phyloP scores from a whole-genome alignment of 2,329 filamentous ascomycete species.

The Penicillium occitanis region DNA sequence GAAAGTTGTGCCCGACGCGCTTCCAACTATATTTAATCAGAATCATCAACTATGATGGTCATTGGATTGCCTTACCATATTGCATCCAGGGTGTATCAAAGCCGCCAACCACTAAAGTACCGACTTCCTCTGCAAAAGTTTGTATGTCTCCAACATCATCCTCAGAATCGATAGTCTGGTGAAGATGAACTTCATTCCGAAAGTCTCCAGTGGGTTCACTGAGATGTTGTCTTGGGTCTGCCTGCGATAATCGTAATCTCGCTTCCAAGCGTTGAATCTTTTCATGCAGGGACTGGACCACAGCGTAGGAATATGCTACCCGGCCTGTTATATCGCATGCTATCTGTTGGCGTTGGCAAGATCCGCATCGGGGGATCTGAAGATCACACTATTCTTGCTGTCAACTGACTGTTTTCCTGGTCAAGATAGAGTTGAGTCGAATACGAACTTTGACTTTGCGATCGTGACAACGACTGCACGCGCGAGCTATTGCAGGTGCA shows the following conservation, averaged over 20 bases:
- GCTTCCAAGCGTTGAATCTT: conserved; percentile 8
- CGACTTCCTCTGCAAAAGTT: conserved; percentile 4
- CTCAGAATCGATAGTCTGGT: not conserved
- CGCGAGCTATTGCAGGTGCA: conserved; percentile 1
- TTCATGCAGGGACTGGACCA: conserved; percentile 2
- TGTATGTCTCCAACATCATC: not conserved
- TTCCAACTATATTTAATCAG: not conserved
- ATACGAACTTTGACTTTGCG: conserved; percentile 8
- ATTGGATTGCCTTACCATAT: not conserved
- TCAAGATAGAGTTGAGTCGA: not conserved
- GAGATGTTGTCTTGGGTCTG: conserved; percentile 8
- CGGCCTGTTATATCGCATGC: not conserved
- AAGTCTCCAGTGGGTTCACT: conserved; percentile 1
- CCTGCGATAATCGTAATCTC: not conserved
- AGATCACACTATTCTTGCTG: not conserved
- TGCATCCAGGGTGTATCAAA: conserved; percentile 3
- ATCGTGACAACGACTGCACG: conserved; percentile 7
- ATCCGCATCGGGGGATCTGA: not conserved
- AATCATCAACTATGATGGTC: not conserved
- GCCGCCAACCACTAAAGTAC: not conserved
- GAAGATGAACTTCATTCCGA: not conserved
- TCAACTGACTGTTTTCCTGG: not conserved
- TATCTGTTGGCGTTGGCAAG: not conserved
- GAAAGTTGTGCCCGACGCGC: conserved; percentile 1
- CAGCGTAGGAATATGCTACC: not conserved